These are phyloP conservation scores for Paraphoma sp. DNA, from an alignment of 2,329 filamentous ascomycete species.

Conservation along the genomic window DNA sequence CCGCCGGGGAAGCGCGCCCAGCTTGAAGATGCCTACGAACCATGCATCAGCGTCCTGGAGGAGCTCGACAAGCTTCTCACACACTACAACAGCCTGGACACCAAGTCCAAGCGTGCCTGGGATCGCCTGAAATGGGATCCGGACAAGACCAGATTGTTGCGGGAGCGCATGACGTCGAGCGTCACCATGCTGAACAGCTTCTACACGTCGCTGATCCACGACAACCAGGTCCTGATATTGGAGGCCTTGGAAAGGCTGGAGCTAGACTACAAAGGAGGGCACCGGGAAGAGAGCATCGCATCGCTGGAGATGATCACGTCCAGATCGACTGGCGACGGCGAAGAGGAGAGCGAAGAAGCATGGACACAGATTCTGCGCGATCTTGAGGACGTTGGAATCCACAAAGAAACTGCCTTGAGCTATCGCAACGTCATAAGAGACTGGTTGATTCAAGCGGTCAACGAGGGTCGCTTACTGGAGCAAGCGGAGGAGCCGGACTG, in stretches of 20 bases:
- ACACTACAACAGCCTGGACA: conserved; percentile 38
- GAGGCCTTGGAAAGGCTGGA: conserved; percentile 39
- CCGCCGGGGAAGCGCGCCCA: conserved; percentile 23
- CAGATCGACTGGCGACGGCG: conserved; percentile 9
- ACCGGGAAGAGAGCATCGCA: conserved; percentile 36
- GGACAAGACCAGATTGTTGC: conserved; percentile 24
- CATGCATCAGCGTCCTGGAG: conserved; percentile 32
- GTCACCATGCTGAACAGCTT: conserved; percentile 36
- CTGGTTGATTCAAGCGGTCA: conserved; percentile 40
- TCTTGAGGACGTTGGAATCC: conserved; percentile 39
- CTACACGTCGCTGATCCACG: conserved; percentile 35
- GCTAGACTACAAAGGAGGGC: conserved; percentile 35
- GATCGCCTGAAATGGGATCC: conserved; percentile 40
- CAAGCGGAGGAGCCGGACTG: conserved; percentile 13
- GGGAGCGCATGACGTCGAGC: conserved; percentile 30
- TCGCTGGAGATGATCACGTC: conserved; percentile 32
- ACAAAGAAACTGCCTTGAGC: conserved; percentile 24
- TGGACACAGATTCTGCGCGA: conserved; percentile 42
- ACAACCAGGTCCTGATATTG: conserved; percentile 37
- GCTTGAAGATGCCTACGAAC: conserved; percentile 28
- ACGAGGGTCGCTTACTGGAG: conserved; percentile 37
- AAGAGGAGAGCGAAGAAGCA: conserved; percentile 31
- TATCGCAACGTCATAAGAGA: conserved; percentile 38
- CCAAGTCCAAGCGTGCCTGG: conserved; percentile 37
- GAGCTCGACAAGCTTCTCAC: conserved; percentile 34